Evolutionary conservation across 108 stramenopile species (phyloP).

Genomic region (Pseudonitzschia pungens): DNA sequence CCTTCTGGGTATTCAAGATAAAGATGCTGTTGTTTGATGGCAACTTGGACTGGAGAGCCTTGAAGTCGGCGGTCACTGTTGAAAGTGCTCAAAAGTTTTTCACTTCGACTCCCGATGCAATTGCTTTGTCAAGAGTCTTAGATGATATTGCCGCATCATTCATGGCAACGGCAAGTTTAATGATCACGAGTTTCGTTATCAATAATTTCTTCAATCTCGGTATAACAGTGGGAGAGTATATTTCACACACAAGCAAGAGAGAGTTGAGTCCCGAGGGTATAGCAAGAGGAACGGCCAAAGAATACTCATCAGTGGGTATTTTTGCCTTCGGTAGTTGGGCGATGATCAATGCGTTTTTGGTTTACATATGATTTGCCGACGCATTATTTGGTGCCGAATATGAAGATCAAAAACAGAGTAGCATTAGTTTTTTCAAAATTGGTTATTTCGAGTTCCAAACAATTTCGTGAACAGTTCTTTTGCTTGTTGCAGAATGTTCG

Average conservation of each 20-base stretch:
- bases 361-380: background rate
- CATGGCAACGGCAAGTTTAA: conserved; percentile 3
- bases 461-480: too few relatives aligned
- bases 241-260: background rate
- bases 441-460: too few relatives aligned
- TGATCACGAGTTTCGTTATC: conserved; percentile 9
- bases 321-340: conserved; percentile 10
- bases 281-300: conserved; percentile 9
- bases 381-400: background rate
- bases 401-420: background rate
- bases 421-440: background rate
- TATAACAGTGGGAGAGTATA: conserved; percentile 7
- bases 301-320: conserved; percentile 7
- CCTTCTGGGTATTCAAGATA: background rate
- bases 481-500: too few relatives aligned
- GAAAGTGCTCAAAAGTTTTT: conserved; percentile 10
- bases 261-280: conserved; percentile 10
- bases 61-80: background rate
- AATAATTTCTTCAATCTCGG: background rate
- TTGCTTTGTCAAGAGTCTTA: conserved; percentile 7
- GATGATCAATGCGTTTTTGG: conserved; percentile 10
- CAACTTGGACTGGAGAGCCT: background rate
- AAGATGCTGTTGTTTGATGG: conserved; percentile 3
- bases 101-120: conserved; percentile 7
- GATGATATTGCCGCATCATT: background rate